A percentile compares a stretch with the other conserved stretches of the same genome.
Evolutionary conservation across 2,329 filamentous ascomycete genomes (phyloP).

Genomic region (Botrytis squamosa): DNA sequence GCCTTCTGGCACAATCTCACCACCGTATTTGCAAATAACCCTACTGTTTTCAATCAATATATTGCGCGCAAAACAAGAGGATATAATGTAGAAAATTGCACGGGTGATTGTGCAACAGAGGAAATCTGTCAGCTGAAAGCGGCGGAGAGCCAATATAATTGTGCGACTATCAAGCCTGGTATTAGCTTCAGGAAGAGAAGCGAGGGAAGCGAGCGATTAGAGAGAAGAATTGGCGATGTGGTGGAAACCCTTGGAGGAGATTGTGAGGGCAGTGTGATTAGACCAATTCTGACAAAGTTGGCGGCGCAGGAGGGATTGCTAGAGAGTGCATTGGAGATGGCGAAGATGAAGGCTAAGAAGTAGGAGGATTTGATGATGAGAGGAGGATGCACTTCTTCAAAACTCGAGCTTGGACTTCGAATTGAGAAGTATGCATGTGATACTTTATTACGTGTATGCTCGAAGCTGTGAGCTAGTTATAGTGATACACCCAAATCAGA

Average conservation of each 20-base stretch:
- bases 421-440: neutral
- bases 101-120: conserved; percentile 43
- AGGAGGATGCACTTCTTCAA: neutral
- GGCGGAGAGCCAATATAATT: conserved; percentile 51
- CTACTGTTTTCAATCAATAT: conserved; percentile 48
- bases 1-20: conserved; percentile 61
- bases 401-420: neutral
- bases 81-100: conserved; percentile 46
- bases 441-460: too few relatives aligned
- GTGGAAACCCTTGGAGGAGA: conserved; percentile 5
- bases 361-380: neutral
- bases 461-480: neutral
- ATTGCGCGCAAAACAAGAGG: conserved; percentile 47
- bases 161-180: conserved; percentile 25
- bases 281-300: conserved; percentile 21
- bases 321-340: conserved; percentile 15
- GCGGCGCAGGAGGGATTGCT: conserved; percentile 20
- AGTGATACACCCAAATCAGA: neutral
- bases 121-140: conserved; percentile 56
- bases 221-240: conserved; percentile 2
- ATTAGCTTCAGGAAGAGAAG: conserved; percentile 24
- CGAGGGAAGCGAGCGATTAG: conserved; percentile 1
- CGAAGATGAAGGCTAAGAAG: conserved; percentile 13
- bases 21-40: conserved; percentile 46
- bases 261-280: conserved; percentile 20